Evolutionary conservation across 352 stramenopile species (phyloP), one percentile per base, ranked within the genome.

Genomic region (Phytophthora citrophthora): DNA sequence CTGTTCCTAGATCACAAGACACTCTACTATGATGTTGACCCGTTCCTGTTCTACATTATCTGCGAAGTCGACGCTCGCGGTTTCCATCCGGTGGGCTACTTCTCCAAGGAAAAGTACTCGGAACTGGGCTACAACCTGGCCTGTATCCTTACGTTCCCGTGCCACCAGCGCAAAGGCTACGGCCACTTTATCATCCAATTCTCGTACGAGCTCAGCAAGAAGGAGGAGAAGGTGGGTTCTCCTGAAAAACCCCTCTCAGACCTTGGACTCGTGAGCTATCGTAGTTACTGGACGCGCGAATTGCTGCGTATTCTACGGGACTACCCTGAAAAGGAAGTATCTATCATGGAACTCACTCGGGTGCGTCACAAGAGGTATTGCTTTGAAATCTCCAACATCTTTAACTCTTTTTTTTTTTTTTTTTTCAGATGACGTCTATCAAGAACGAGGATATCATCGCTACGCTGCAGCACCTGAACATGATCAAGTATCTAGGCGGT

Each of bases 1-100:
- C 81, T 99, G 18, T 99, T 99, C 69, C 76, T 99, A 38, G 98
- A 99, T 81, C 97, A 99, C 86, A 99, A 99, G 80, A 99, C 98
- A 36, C 82, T 99, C 13, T 99, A 99, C 80, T 99, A 99, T 81
- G 97, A 99, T 64, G 97, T 99, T 4, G 97, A 99, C 65, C 98
- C 98, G 29, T 99, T 99, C 73, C 89, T 98, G 27, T 99, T 99
- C 83, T 99, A 99, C 78, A 87, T 99, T 18, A 85, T 99, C 40
- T 99, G 95, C 53, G 91, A 99, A 64, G 91, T 98, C 2, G 95
- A 98, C 74, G 75, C 59, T 36, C 82, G 83, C 13, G 86, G 95
- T 10, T 96, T 96, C 59, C 96, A 99, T 67, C 94, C 97, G 32
- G 96, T 99, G 9, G 98, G 97, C 8, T 99, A 99, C 75, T 99